Conservation (phyloP, 768 basidiomycete species). For the Xerocomellus intermedius region DNA sequence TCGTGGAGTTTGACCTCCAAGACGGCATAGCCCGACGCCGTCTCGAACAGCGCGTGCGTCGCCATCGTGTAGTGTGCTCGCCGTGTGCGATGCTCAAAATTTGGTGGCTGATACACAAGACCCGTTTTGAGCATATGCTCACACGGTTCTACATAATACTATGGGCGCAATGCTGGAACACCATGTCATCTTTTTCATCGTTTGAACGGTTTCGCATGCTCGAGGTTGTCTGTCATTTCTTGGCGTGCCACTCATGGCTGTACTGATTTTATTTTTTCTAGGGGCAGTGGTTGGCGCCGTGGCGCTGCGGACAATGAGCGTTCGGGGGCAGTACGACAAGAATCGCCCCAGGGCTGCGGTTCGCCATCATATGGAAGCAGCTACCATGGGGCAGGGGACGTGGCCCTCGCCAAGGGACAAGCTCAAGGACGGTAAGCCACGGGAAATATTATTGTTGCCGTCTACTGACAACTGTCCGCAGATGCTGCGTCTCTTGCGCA, state of each 20-base stretch:
- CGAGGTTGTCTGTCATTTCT: not conserved
- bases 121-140: constrained; percentile 2
- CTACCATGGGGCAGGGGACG: not conserved
- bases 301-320: constrained; percentile 2
- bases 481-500: too few relatives aligned
- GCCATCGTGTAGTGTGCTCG: constrained; percentile 46
- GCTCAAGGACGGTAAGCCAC: not conserved
- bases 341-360: not conserved
- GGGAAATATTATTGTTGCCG: not conserved
- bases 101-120: constrained; percentile 11
- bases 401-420: not conserved
- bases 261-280: not conserved
- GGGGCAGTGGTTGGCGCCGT: not conserved
- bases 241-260: not conserved
- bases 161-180: too few relatives aligned
- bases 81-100: constrained; percentile 29
- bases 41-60: constrained; percentile 90
- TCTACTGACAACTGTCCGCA: too few relatives aligned
- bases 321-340: constrained; percentile 3
- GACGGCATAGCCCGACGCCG: constrained; percentile 90
- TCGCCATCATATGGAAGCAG: constrained; percentile 1
- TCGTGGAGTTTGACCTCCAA: constrained; percentile 87
- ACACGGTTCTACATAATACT: constrained; percentile 7
- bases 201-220: not conserved
- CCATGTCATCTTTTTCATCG: not conserved